Conservation (phyloP, 1,284 basidiomycete species). For the Kwoniella shivajii region DNA sequence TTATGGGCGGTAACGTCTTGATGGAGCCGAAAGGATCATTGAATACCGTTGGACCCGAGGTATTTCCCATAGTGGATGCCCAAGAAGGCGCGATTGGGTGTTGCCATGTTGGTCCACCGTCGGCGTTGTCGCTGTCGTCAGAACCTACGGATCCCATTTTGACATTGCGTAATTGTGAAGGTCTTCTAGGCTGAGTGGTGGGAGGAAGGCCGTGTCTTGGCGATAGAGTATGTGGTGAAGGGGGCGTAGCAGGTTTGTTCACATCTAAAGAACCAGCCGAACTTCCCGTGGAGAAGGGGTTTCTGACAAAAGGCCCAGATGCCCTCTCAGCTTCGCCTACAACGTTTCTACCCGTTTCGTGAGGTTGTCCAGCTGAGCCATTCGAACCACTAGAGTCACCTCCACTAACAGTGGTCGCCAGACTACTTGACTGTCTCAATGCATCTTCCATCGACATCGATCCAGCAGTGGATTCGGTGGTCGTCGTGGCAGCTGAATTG, state of each 20-base stretch:
- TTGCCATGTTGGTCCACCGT: slow-evolving; percentile 8
- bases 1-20: not conserved
- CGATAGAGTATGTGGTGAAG: slow-evolving; percentile 40
- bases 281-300: slow-evolving; percentile 32
- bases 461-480: slow-evolving; percentile 9
- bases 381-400: slow-evolving; percentile 17
- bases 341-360: not conserved
- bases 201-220: slow-evolving; percentile 35
- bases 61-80: slow-evolving; percentile 25
- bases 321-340: slow-evolving; percentile 25
- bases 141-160: slow-evolving; percentile 44
- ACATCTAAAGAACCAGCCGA: slow-evolving; percentile 30
- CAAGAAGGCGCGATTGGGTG: slow-evolving; percentile 43
- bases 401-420: slow-evolving; percentile 20
- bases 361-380: slow-evolving; percentile 9
- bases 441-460: slow-evolving; percentile 37
- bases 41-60: slow-evolving; percentile 35
- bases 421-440: slow-evolving; percentile 29
- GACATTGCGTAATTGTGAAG: slow-evolving; percentile 51
- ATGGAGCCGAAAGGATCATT: slow-evolving; percentile 44
- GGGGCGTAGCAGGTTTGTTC: slow-evolving; percentile 30
- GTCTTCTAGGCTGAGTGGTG: slow-evolving; percentile 45
- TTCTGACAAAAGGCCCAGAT: slow-evolving; percentile 28
- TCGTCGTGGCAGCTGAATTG: not conserved
- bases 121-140: slow-evolving; percentile 23